Evolutionary conservation across 148 eudicot species (phyloP).

Genomic region (Amaranthus palmeri): DNA sequence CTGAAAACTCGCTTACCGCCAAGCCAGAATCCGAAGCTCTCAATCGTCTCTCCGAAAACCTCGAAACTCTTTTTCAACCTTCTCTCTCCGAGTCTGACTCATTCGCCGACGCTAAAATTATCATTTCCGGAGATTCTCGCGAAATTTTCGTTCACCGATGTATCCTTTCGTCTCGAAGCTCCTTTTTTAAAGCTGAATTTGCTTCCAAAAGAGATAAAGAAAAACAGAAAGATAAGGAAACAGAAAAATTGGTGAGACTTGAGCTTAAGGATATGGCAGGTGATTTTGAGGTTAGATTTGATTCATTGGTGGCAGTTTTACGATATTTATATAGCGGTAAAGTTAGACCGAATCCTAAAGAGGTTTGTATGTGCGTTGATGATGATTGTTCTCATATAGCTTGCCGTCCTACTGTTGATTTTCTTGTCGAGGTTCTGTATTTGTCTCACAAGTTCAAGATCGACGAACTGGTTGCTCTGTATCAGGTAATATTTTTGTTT

Average conservation of each 20-base stretch:
- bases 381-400: conserved; percentile 63
- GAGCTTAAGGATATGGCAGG: conserved; percentile 53
- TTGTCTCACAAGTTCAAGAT: conserved; percentile 63
- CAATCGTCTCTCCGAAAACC: conserved; percentile 52
- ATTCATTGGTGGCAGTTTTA: conserved; percentile 56
- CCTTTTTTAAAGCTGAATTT: conserved; percentile 44
- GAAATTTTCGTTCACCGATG: conserved; percentile 70
- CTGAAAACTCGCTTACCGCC: conserved; percentile 21
- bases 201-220: conserved; percentile 13
- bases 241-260: conserved; percentile 30
- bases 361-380: conserved; percentile 66
- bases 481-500: conserved; percentile 44
- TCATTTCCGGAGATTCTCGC: conserved; percentile 32
- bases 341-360: conserved; percentile 41
- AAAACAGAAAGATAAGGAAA: conserved; percentile 11
- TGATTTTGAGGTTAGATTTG: conserved; percentile 61
- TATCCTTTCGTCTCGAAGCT: conserved; percentile 57
- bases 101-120: conserved; percentile 63
- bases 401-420: conserved; percentile 71
- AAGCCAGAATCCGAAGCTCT: conserved; percentile 39
- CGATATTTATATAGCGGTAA: conserved; percentile 68
- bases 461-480: conserved; percentile 60
- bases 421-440: conserved; percentile 64
- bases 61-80: conserved; percentile 41
- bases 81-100: conserved; percentile 19